Base-by-base conservation (phyloP, 2,329 filamentous ascomycete species). In the Pseudocercospora cruenta region DNA sequence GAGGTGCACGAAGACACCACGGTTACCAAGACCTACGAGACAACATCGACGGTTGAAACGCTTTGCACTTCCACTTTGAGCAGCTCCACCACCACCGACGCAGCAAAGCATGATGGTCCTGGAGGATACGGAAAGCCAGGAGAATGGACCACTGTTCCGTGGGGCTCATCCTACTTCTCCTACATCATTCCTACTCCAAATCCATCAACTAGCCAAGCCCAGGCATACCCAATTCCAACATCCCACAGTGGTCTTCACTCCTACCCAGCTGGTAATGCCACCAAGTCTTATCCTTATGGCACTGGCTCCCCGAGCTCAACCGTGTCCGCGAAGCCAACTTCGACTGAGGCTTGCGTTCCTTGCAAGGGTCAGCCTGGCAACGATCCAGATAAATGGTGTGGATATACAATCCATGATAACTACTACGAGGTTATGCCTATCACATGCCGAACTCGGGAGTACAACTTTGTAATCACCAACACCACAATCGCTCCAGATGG, bases 401-500 rank as follows among this genome's bases (percentile, higher is more conserved):
- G 78, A 16, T 76, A 73, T 47, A 75, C 77, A 63, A 74, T 77
- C 62, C 69, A 73, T 43, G 76, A 75, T 58, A 72, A 80, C 64
- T 74, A 72, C 60, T 79, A 79, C 70, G 72, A 77, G 49, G 73
- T 76, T 36, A 75, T 71, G 3, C 78, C 78, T 5, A 78, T 78
- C 66, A 80, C 79, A 8, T 80, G 78, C 69, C 70, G 71, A 7
- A 78, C 74, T 4, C 74, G 76, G n/a, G 73, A 82, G 72, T 80
- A 81, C 66, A 71, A 63, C 43, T 66, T 71, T 69, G 76, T 62
- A 60, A 73, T 65, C 69, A 69, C 54, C 62, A 76, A 66, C 67
- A 74, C 74, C 4, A 80, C 79, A 1, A 71, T 63, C 58, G 90
- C 90, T 60, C 72, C 77, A 1, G 78, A 80, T 70, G 78, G 79